Base-by-base conservation (phyloP, 140 eudicot genomes). In the Flaveria floridana region DNA sequence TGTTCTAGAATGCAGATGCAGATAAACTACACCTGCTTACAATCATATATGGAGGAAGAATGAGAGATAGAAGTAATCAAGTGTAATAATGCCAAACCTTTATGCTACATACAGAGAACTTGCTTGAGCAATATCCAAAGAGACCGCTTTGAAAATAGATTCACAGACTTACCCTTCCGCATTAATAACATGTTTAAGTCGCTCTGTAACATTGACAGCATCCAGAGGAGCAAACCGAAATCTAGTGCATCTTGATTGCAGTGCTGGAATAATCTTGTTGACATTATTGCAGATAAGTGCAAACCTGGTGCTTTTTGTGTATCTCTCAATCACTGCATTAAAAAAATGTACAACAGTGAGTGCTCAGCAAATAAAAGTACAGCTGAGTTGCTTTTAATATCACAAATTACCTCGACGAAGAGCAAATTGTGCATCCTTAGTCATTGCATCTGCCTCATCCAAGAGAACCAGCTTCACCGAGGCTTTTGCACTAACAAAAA, bases 391-490 rank as follows among this genome's bases (percentile, higher is more conserved):
- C 37, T 66, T 16, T 30, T 44, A 55, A 28, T n/a, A 68, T 2
- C 14, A 16, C 3, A 25, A 16, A 47, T 82, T 85, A 88, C 99
- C 99, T 84, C 99, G 87, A 42, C 97, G 97, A 28, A 94, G 91
- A 82, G 99, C 99, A 84, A 94, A 94, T 65, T 94, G 99, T 44
- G 97, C 99, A 83, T 94, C 99, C 82, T 94, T 94, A 42, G 99
- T 94, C 99, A 94, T 94, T 72, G 99, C 99, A 83, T 94, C 99
- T 23, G 96, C 87, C 80, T 94, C 99, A 73, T 94, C 99, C 89
- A 94, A 82, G 44, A 94, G 86, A 23, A 94, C 96, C 82, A 94
- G 78, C 70, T 94, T 94, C 56, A 94, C 96, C 18, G 89, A 67
- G 21, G 85, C 80, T 75, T 91, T 91, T 39, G 91, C 84, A 68